A percentile compares a stretch with the other conserved stretches of the same genome.
Conservation (phyloP, 371 early-diverging fungal genomes). For the Mucor mucedo region DNA sequence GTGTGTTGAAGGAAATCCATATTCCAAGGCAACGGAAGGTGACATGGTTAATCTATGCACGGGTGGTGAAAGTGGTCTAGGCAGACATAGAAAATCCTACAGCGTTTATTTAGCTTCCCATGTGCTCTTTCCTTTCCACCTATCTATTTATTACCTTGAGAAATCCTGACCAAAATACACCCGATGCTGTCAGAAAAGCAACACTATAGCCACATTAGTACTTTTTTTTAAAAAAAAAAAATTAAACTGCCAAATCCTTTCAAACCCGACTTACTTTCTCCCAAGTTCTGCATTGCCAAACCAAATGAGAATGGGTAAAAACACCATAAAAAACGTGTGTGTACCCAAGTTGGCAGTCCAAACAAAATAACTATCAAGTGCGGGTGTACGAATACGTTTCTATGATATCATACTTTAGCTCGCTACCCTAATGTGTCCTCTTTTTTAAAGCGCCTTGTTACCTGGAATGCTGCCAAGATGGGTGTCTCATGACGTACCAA, state of each 20-base stretch:
- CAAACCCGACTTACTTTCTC: slow-evolving; percentile 49
- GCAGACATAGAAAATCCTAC: slow-evolving; percentile 78
- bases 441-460: slow-evolving; percentile 19
- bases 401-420: slow-evolving; percentile 5
- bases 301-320: slow-evolving; percentile 75
- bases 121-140: not conserved
- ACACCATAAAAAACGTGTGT: slow-evolving; percentile 76
- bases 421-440: not conserved
- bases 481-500: slow-evolving; percentile 61
- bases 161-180: slow-evolving; percentile 73
- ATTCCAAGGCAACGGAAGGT: slow-evolving; percentile 69
- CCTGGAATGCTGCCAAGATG: slow-evolving; percentile 62
- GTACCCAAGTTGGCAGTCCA: slow-evolving; percentile 74
- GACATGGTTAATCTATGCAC: slow-evolving; percentile 70
- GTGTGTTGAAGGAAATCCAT: slow-evolving; percentile 86
- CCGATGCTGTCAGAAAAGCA: slow-evolving; percentile 58
- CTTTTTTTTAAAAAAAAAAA: too few relatives aligned
- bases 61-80: slow-evolving; percentile 77
- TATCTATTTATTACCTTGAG: slow-evolving; percentile 56
- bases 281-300: slow-evolving; percentile 65
- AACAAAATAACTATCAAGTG: slow-evolving; percentile 63
- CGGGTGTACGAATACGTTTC: slow-evolving; percentile 49
- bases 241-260: not conserved
- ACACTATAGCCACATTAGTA: slow-evolving; percentile 31
- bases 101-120: not conserved